Evolutionary conservation across 768 basidiomycete genomes (phyloP), one percentile per base, ranked within the genome.

Genomic region (Leccinum imitatum): DNA sequence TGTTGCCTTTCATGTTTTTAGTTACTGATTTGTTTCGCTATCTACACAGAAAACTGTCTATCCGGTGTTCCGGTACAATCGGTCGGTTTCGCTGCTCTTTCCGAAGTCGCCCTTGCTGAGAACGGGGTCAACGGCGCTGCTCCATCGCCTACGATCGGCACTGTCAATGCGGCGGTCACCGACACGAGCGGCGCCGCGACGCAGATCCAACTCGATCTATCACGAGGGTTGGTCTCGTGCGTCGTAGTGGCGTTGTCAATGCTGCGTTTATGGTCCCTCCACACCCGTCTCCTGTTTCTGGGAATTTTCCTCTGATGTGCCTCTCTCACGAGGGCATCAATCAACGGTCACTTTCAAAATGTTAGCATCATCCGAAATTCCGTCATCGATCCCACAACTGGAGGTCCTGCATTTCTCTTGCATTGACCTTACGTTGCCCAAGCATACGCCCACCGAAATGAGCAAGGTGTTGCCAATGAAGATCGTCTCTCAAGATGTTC

Each of bases 101-200:
- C 83, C 0, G 59, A 58, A 6, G 51, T 51, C 0, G 72, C 72
- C 0, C 30, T 69, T 25, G 67, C 72, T 14, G 31, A 59, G 58
- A 73, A 73, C 17, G 72, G 72, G 2, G 66, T 71, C 54, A 72
- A 69, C 1, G 73, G 77, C 0, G 10, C 65, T 0, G 10, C 65
- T 0, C 87, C 89, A 1, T 76, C 78, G 1, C 62, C 87, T 0
- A 89, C n/a, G n/a, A n/a, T n/a, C n/a, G n/a, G n/a, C n/a, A n/a
- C n/a, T 0, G 79, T 74, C 13, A 72, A 78, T 11, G 78, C 84
- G 2, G 72, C 79, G 6, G 79, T 86, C 11, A 79, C 81, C 6
- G 63, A 37, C 30, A 25, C 37, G 1, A 65, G 19, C 47, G 59
- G 52, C 30, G 65, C 65, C 3, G 14, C 37, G n/a, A 50, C 57